Evolutionary conservation across 768 basidiomycete genomes (phyloP), one percentile per base, ranked within the genome.

Genomic region (Agaricus sinodeliciosus): DNA sequence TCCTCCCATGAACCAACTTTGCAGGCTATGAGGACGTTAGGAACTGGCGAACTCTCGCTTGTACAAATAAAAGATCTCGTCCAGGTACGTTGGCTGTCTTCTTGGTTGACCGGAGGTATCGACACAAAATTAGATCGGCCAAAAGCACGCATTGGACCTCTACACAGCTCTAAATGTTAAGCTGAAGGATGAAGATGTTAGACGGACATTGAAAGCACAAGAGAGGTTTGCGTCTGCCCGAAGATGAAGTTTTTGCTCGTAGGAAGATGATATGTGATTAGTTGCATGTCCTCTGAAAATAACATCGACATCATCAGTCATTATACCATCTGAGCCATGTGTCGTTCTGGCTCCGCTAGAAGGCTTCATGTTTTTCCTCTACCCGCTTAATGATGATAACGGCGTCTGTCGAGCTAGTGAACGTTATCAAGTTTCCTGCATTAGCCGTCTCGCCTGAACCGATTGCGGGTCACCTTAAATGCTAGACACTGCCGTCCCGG

Each of bases 1-100:
- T 54, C 67, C 26, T 64, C 53, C 43, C 7, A 42, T 39, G 26
- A 41, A 54, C 42, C 80, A 1, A 65, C 62, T 15, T 59, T 92
- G 3, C 86, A 87, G 57, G 80, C 78, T 0, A 81, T 87, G 64
- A 78, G 82, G 6, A 65, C 84, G 39, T 60, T 86, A 4, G 90
- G 90, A 0, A 64, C 76, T 2, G 83, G 82, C 2, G 82, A 87
- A 49, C 63, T 86, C 26, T 70, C 73, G 5, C 59, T 75, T 5
- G 45, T 62, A 2, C 72, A 79, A 44, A 57, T 90, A 12, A 74
- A 72, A 53, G 68, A 68, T 0, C 71, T 87, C 1, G 58, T 89
- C 35, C 68, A 78, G 68, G 90, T 89, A 55, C 6, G 72, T 16
- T 9, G 40, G 36, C 35, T 45, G 2, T 19, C 42, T 19, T 35